Evolutionary conservation across 257 asterid species (phyloP).

Genomic region (Eucommia ulmoides): DNA sequence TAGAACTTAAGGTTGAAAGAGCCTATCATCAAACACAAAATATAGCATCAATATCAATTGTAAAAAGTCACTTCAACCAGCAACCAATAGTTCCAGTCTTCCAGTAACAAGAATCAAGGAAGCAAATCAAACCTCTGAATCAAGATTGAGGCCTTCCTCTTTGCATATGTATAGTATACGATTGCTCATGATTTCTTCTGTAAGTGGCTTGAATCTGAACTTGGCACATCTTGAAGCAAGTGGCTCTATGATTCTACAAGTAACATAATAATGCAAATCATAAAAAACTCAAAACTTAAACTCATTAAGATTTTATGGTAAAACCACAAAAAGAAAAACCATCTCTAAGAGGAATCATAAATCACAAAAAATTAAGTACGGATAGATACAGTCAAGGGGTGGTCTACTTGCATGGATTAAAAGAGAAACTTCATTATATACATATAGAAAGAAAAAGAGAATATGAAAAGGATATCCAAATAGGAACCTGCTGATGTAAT

Average conservation of each 20-base stretch:
- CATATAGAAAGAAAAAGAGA: too few species aligned
- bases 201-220: conserved; percentile 93
- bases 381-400: too few species aligned
- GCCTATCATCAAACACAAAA: conserved; percentile 35
- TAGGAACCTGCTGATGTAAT: conserved; percentile 83
- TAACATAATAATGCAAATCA: not conserved
- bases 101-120: conserved; percentile 14
- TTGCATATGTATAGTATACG: conserved; percentile 75
- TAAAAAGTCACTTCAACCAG: not conserved
- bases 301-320: too few species aligned
- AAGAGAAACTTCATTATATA: too few species aligned
- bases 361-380: too few species aligned
- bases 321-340: too few species aligned
- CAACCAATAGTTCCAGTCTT: not conserved
- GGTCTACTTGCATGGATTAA: too few species aligned
- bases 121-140: conserved; percentile 56
- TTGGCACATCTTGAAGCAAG: conserved; percentile 98
- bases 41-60: not conserved
- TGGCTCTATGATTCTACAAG: conserved; percentile 81
- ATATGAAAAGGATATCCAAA: not conserved
- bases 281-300: not conserved
- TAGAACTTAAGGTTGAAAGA: conserved; percentile 73
- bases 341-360: too few species aligned
- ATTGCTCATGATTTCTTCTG: conserved; percentile 73
- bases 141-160: conserved; percentile 76